Evolutionary conservation across 176 grass and related monocot genomes (phyloP).

Genomic region (Miscanthus lutarioriparius): DNA sequence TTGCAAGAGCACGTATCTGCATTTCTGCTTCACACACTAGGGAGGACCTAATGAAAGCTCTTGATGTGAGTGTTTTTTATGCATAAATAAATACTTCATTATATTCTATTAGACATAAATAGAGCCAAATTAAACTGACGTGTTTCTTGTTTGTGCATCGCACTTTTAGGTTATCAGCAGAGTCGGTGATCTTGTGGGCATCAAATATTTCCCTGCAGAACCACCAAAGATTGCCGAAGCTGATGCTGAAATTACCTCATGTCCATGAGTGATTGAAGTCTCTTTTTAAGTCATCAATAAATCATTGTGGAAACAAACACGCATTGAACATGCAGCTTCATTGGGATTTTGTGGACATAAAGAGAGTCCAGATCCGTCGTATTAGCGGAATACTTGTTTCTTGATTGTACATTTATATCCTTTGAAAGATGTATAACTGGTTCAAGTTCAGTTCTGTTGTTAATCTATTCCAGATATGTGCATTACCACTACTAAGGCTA

Average conservation of each 20-base stretch:
- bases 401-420: too few relatives aligned
- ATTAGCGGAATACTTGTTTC: too few relatives aligned
- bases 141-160: neutral
- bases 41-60: slow-evolving; percentile 72
- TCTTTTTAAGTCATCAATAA: neutral
- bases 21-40: slow-evolving; percentile 79
- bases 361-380: too few relatives aligned
- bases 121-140: neutral
- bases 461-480: too few relatives aligned
- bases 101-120: neutral
- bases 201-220: slow-evolving; percentile 78
- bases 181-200: slow-evolving; percentile 71
- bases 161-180: slow-evolving; percentile 66
- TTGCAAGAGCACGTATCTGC: slow-evolving; percentile 73
- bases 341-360: too few relatives aligned
- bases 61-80: slow-evolving; percentile 47
- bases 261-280: neutral
- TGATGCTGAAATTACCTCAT: slow-evolving; percentile 24
- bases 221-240: slow-evolving; percentile 44
- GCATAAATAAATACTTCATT: neutral
- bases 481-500: too few relatives aligned
- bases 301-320: neutral
- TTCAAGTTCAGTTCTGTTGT: too few relatives aligned
- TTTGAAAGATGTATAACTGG: too few relatives aligned
- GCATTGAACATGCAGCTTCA: neutral